Evolutionary conservation across 75 land plant genomes (phyloP).

Genomic region (Pinus taeda): DNA sequence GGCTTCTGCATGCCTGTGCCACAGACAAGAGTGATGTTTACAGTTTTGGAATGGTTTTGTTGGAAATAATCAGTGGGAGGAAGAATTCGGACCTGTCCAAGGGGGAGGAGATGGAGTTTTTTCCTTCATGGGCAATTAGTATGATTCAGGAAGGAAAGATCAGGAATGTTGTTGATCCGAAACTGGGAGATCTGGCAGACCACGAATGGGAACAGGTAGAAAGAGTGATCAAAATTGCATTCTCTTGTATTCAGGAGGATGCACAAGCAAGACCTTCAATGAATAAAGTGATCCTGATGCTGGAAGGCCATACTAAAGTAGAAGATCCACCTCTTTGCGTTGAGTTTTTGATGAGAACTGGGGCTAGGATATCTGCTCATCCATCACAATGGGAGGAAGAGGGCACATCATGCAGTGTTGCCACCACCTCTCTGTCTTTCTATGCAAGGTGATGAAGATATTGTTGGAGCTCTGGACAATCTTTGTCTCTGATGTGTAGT

Average conservation of each 20-base stretch:
- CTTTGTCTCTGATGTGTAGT: no score
- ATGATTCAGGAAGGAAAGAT: constrained; percentile 12
- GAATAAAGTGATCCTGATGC: constrained; percentile 17
- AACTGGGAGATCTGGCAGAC: background rate
- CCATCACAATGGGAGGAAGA: background rate
- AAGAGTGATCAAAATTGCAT: constrained; percentile 11
- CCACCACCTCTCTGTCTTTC: background rate
- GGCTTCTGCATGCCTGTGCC: constrained; percentile 12
- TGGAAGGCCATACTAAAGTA: constrained; percentile 16
- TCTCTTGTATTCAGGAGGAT: constrained; percentile 25
- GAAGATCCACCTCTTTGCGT: constrained; percentile 1
- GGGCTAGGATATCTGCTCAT: background rate
- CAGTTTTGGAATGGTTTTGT: constrained; percentile 37
- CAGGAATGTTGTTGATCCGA: constrained; percentile 14
- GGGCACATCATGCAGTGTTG: background rate
- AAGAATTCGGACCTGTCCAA: constrained; percentile 12
- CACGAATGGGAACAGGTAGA: constrained; percentile 9
- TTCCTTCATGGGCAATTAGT: constrained; percentile 10
- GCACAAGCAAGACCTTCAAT: constrained; percentile 19
- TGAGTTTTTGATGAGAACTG: background rate
- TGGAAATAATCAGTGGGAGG: constrained; percentile 26
- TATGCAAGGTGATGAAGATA: background rate
- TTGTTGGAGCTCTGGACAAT: no score
- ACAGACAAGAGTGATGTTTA: constrained; percentile 31
- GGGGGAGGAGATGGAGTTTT: constrained; percentile 14